These are phyloP conservation scores for Amesomyces nigricolor DNA, from an alignment of 2,329 filamentous ascomycete genomes.

Conservation along the genomic window DNA sequence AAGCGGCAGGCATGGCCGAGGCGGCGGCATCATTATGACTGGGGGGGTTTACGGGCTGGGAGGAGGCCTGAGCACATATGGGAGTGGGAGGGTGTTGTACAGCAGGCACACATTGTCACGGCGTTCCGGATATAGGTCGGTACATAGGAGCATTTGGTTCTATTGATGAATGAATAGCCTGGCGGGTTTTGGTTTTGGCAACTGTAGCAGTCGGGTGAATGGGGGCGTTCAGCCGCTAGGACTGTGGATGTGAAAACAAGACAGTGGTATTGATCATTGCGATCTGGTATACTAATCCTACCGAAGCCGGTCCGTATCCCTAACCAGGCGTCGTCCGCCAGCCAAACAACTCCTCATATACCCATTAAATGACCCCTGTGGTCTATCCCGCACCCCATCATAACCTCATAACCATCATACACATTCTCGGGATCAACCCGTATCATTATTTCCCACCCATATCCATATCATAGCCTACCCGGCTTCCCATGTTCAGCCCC, in stretches of 20 bases:
- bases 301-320: not conserved
- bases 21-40: constrained; percentile 51
- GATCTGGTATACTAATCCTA: constrained; percentile 10
- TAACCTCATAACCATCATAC: constrained; percentile 2
- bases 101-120: constrained; percentile 4
- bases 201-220: no score
- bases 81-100: constrained; percentile 1
- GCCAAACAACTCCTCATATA: constrained; percentile 2
- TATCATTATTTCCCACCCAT: not conserved
- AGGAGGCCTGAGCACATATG: constrained; percentile 10
- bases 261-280: not conserved
- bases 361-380: constrained; percentile 4
- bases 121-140: constrained; percentile 16
- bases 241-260: not conserved
- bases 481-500: not conserved
- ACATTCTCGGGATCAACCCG: not conserved
- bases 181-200: not conserved
- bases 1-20: constrained; percentile 56
- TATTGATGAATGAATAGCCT: not conserved
- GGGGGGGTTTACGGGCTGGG: constrained; percentile 16
- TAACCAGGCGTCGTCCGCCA: not conserved
- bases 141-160: constrained; percentile 5
- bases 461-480: not conserved
- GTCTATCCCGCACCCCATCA: not conserved
- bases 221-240: no score